Percentiles rank a stretch among this genome's conserved stretches.
Evolutionary conservation across 2,329 filamentous ascomycete species (phyloP).

Genomic region (Pseudogymnoascus sp.): DNA sequence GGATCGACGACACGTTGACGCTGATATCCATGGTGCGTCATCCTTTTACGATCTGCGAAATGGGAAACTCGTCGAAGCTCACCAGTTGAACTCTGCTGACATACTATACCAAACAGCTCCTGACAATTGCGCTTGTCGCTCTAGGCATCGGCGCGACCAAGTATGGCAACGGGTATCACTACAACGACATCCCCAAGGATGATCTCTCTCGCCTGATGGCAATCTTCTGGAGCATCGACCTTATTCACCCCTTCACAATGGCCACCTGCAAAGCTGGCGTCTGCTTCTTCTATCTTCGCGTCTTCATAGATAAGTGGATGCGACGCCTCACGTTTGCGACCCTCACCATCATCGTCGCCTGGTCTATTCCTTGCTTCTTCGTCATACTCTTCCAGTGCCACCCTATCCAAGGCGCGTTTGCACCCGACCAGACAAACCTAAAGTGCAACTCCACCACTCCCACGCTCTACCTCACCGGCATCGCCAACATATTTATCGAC

Average conservation of each 20-base stretch:
- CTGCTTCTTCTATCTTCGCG: slow-evolving; percentile 48
- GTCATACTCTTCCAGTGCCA: slow-evolving; percentile 43
- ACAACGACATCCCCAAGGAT: background rate
- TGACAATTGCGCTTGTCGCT: background rate
- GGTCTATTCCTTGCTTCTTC: slow-evolving; percentile 6
- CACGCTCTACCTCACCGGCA: slow-evolving; percentile 43
- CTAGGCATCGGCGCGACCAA: background rate
- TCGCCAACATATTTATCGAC: slow-evolving; percentile 47
- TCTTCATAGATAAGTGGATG: slow-evolving; percentile 37
- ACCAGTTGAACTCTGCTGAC: background rate
- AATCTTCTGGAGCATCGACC: slow-evolving; percentile 34
- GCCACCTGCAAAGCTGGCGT: slow-evolving; percentile 44
- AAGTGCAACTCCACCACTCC: slow-evolving; percentile 42
- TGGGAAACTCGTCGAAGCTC: background rate
- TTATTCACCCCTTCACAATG: slow-evolving; percentile 41
- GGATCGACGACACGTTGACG: slow-evolving; percentile 1
- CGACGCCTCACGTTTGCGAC: slow-evolving; percentile 3
- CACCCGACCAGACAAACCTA: slow-evolving; percentile 42
- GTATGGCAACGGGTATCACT: background rate
- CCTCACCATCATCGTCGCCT: background rate
- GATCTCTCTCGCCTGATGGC: background rate
- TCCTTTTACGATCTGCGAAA: background rate
- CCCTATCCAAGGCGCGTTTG: slow-evolving; percentile 49
- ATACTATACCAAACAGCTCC: background rate
- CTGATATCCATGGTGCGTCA: background rate